Conservation (phyloP, 163 green algal species). For the Chloromonas sp. region DNA sequence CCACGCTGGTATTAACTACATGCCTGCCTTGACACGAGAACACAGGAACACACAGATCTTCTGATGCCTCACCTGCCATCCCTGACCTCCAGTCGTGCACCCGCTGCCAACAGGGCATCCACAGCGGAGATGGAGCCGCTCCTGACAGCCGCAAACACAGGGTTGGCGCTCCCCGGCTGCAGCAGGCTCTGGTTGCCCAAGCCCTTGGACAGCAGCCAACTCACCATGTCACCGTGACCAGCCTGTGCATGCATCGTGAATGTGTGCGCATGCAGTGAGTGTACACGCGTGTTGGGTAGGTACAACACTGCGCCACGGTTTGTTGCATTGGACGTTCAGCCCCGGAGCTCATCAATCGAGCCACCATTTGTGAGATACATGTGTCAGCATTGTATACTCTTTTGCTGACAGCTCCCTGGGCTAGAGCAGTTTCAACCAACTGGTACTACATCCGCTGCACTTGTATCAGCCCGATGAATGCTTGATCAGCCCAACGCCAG, state of each 20-base stretch:
- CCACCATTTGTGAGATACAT: too few species aligned
- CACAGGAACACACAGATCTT: too few species aligned
- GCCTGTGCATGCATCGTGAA: not conserved
- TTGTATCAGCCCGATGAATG: too few species aligned
- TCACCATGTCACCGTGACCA: not conserved
- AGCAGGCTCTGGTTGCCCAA: not conserved
- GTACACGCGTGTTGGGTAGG: too few species aligned
- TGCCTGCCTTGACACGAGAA: too few species aligned
- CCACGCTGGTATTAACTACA: too few species aligned
- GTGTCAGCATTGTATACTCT: too few species aligned
- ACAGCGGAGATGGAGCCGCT: not conserved
- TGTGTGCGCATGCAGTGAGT: too few species aligned
- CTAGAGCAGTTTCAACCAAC: too few species aligned
- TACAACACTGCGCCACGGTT: not conserved
- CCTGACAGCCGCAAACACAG: not conserved
- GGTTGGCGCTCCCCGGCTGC: not conserved
- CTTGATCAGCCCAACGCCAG: not conserved
- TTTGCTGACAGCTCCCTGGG: too few species aligned
- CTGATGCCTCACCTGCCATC: not conserved
- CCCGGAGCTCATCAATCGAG: too few species aligned
- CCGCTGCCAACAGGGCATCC: not conserved
- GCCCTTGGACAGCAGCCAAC: not conserved
- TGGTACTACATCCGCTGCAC: too few species aligned
- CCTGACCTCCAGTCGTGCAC: not conserved
- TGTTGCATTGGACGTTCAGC: not conserved